Evolutionary conservation across 768 basidiomycete species (phyloP), one percentile per base, ranked within the genome.

Genomic region (Crepidotus variabilis): DNA sequence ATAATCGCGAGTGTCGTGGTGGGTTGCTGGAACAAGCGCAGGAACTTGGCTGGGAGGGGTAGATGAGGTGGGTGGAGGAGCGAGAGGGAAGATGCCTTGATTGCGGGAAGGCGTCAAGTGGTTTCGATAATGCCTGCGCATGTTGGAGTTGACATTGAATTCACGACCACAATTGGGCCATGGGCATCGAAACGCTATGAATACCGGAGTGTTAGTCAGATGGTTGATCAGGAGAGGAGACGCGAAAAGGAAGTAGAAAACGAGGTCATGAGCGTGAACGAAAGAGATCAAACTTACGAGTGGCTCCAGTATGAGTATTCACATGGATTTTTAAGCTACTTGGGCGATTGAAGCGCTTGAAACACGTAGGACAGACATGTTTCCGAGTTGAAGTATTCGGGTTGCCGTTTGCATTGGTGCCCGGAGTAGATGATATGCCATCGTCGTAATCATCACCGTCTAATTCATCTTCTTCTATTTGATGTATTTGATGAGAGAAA

Each of bases 101-200:
- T 49, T 43, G 21, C 54, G 50, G 13, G 54, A 36, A n/a, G 71
- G 55, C 1, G 71, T 71, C 43, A 56, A 18, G 51, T 91, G 88
- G 67, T 88, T 90, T 47, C 88, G 77, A 66, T 84, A 86, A 63
- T 92, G 90, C 5, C 90, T 76, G 28, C 90, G 80, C 90, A 91
- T 92, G 67, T 92, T 92, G 0, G 87, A 89, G 66, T 90, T 89
- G 48, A 90, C 90, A 60, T 90, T 91, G 71, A 92, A 92, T 57
- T 86, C 82, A 33, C 87, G 79, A 36, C 85, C 86, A 66, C 89
- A 91, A 45, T 83, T 80, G 6, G 85, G 86, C 76, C 76, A 87
- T 3, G 87, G 86, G 62, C 90, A 92, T 43, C 80, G 76, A 71
- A 87, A 90, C 18, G 88, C 90, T 88, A 66, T 45, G 59, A 32